A percentile compares a stretch with the other conserved stretches of the same genome.
These are phyloP conservation scores for Acacia concinna DNA, from an alignment of 331 rosid species.

Conservation along the genomic window DNA sequence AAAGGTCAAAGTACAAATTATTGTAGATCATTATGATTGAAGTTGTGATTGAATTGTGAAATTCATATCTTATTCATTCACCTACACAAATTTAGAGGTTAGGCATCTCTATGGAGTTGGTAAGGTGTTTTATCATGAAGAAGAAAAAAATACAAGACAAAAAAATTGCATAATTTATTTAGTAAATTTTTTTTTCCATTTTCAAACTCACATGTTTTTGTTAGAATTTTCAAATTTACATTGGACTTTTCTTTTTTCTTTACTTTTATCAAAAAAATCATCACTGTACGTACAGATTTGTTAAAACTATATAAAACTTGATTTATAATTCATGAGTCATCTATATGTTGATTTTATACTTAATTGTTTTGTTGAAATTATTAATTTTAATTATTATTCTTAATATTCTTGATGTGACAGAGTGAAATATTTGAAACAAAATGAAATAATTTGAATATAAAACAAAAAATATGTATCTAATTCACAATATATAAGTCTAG, in stretches of 20 bases:
- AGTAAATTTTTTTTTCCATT: too few species aligned
- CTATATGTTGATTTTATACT: neutral
- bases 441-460: neutral
- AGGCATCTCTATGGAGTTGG: conserved; percentile 28
- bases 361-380: too few species aligned
- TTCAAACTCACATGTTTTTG: too few species aligned
- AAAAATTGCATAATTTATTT: neutral
- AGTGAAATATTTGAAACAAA: neutral
- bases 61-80: conserved; percentile 17
- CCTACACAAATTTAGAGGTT: conserved; percentile 16
- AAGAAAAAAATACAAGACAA: neutral
- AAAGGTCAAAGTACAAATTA: conserved; percentile 33
- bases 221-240: neutral
- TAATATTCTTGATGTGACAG: neutral
- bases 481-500: neutral
- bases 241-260: neutral
- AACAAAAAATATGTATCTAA: neutral
- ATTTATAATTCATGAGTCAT: neutral
- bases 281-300: too few species aligned
- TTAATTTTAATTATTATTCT: too few species aligned
- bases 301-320: too few species aligned
- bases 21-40: conserved; percentile 36
- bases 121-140: conserved; percentile 35
- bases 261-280: neutral
- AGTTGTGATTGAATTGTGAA: conserved; percentile 37